Evolutionary conservation across 768 basidiomycete species (phyloP), one percentile per base, ranked within the genome.

Genomic region (Chalciporus chontae): DNA sequence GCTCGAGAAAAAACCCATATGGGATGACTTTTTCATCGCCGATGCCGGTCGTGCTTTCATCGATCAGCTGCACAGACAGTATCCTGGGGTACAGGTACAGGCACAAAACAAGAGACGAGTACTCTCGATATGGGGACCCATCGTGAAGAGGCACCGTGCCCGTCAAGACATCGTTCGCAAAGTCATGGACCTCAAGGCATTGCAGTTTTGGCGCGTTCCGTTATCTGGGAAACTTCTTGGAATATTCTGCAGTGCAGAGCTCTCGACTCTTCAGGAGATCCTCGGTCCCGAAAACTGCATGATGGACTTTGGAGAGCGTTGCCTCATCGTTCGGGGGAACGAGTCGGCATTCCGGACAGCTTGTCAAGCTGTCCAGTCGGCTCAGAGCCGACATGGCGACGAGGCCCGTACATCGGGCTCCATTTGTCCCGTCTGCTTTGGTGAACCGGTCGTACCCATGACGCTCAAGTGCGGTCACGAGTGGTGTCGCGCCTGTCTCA

Each of bases 381-480:
- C 72, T 5, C 66, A 68, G 34, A 55, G 29, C 40, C 60, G 58
- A 24, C 62, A 62, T 19, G 64, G 77, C 15, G 68, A 68, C 3
- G 54, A 45, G 10, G 52, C 57, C 19, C 51, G 38, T 13, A 40
- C 41, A 24, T 64, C 54, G 34, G 56, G 50, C 17, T 62, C 48
- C 11, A 59, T 62, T 8, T 92, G 89, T 57, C 88, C 89, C 0
- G 81, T 89, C 3, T 92, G 89, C 63, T 78, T 90, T 50, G 75
- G 75, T 47, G 73, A 79, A 38, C 75, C 76, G 1, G 67, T 76
- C 0, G 63, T 73, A 1, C 83, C 84, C 0, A 63, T 82, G 3
- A 71, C 70, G 10, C 72, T 90, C 1, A 64, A 61, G 9, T 92
- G 89, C 54, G 80, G 84, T 2, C 88, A 92, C 62, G 58, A 58